Evolutionary conservation across 2,329 filamentous ascomycete species (phyloP).

Genomic region (Cladobotryum protrusum): DNA sequence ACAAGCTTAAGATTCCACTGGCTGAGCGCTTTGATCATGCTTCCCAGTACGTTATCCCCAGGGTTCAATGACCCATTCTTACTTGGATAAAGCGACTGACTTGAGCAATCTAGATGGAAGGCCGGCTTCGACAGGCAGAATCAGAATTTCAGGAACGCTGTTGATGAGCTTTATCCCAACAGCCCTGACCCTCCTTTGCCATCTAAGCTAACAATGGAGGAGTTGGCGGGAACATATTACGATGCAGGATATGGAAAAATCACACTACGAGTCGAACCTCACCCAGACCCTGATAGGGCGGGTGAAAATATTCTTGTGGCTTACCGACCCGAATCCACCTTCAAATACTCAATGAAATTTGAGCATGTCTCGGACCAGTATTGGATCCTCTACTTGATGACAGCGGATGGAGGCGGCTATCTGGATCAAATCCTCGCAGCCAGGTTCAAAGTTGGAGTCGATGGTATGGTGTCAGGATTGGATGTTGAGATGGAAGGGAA

Average conservation of each 20-base stretch:
- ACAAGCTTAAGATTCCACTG: constrained; percentile 20
- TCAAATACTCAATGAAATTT: constrained; percentile 17
- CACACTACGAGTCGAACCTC: constrained; percentile 13
- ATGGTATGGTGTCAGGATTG: constrained; percentile 5
- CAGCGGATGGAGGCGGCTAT: neutral
- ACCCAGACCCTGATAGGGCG: constrained; percentile 8
- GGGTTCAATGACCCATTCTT: neutral
- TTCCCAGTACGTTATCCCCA: constrained; percentile 15
- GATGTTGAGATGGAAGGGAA: constrained; percentile 7
- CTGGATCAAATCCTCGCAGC: constrained; percentile 8
- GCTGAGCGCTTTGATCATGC: constrained; percentile 16
- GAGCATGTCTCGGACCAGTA: constrained; percentile 23
- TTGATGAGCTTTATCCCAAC: constrained; percentile 32
- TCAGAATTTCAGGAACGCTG: constrained; percentile 23
- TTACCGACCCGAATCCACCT: constrained; percentile 19
- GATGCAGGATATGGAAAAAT: constrained; percentile 35
- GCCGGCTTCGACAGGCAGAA: neutral
- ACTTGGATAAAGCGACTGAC: no score
- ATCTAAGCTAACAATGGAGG: constrained; percentile 28
- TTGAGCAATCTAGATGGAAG: constrained; percentile 5
- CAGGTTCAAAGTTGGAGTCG: constrained; percentile 12
- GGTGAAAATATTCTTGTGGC: constrained; percentile 18
- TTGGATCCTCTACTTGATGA: constrained; percentile 18
- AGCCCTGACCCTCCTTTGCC: constrained; percentile 30
- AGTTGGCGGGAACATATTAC: constrained; percentile 35